Percentiles rank a stretch among this genome's conserved stretches.
These are phyloP conservation scores for Aspergillus hancockii DNA, from an alignment of 495 filamentous ascomycete species.

Conservation along the genomic window DNA sequence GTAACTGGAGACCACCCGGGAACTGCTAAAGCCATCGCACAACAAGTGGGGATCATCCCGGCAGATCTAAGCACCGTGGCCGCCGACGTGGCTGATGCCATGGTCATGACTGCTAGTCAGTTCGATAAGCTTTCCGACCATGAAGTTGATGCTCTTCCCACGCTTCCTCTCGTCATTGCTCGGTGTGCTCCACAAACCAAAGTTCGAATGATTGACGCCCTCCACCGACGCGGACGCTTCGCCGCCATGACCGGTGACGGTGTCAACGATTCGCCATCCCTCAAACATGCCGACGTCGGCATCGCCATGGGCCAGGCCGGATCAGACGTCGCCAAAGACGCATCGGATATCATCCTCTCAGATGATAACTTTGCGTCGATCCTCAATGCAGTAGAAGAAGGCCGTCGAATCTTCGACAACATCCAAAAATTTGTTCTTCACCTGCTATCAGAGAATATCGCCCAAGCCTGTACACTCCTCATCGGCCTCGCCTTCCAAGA, in stretches of 20 bases:
- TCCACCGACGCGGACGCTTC: slow-evolving; percentile 65
- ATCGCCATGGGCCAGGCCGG: slow-evolving; percentile 81
- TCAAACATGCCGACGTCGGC: slow-evolving; percentile 80
- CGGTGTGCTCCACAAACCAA: slow-evolving; percentile 73
- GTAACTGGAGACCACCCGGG: slow-evolving; percentile 68
- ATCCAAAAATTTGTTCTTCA: slow-evolving; percentile 79
- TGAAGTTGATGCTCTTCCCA: slow-evolving; percentile 65
- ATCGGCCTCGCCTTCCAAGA: slow-evolving; percentile 76
- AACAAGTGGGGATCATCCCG: slow-evolving; percentile 66
- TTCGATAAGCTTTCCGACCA: slow-evolving; percentile 66
- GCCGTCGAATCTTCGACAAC: slow-evolving; percentile 72
- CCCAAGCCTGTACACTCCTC: slow-evolving; percentile 65
- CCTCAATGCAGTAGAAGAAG: slow-evolving; percentile 71
- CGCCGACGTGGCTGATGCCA: slow-evolving; percentile 55
- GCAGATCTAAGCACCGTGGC: slow-evolving; percentile 48
- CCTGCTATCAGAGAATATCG: slow-evolving; percentile 71
- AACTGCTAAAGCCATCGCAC: slow-evolving; percentile 66
- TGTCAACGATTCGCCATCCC: slow-evolving; percentile 81
- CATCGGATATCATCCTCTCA: slow-evolving; percentile 78
- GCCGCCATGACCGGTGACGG: slow-evolving; percentile 88
- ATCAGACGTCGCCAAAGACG: slow-evolving; percentile 82
- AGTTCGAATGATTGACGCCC: slow-evolving; percentile 75
- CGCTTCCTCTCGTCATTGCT: slow-evolving; percentile 68
- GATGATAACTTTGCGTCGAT: slow-evolving; percentile 87
- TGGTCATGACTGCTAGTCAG: slow-evolving; percentile 68